A percentile compares a stretch with the other conserved stretches of the same genome.
These are phyloP conservation scores for Decorospora gaudefroyi DNA, from an alignment of 2,329 filamentous ascomycete species.

Conservation along the genomic window DNA sequence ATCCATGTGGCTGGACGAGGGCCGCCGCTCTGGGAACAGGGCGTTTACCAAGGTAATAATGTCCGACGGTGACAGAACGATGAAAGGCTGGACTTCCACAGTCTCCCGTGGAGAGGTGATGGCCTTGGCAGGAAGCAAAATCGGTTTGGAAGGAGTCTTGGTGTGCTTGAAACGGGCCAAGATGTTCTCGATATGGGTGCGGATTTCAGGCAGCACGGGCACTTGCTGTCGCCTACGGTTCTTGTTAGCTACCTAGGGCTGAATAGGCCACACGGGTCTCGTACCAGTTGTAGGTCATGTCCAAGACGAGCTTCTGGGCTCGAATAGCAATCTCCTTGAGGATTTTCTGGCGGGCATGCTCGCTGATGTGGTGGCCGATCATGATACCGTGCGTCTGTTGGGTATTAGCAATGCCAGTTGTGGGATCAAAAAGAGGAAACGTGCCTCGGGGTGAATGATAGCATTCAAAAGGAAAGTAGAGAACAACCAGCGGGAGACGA, in stretches of 20 bases:
- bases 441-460: slow-evolving; percentile 85
- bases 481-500: slow-evolving; percentile 92
- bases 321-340: slow-evolving; percentile 76
- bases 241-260: slow-evolving; percentile 29
- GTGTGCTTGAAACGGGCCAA: slow-evolving; percentile 62
- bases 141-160: slow-evolving; percentile 55
- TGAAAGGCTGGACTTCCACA: slow-evolving; percentile 76
- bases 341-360: slow-evolving; percentile 80
- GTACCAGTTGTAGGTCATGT: slow-evolving; percentile 72
- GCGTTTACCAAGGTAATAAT: slow-evolving; percentile 79
- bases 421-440: slow-evolving; percentile 14
- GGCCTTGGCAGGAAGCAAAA: slow-evolving; percentile 71
- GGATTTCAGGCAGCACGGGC: slow-evolving; percentile 65
- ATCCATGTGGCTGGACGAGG: slow-evolving; percentile 59
- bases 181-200: slow-evolving; percentile 72
- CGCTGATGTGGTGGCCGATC: slow-evolving; percentile 88
- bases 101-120: slow-evolving; percentile 75
- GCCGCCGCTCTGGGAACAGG: slow-evolving; percentile 75
- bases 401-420: slow-evolving; percentile 40
- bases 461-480: slow-evolving; percentile 82
- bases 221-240: slow-evolving; percentile 60
- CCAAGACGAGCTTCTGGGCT: slow-evolving; percentile 77
- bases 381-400: slow-evolving; percentile 65
- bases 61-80: slow-evolving; percentile 79
- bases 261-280: slow-evolving; percentile 39